These are phyloP conservation scores for Rhizophagus clarus DNA, from an alignment of 192 early-diverging fungal species.

Conservation along the genomic window DNA sequence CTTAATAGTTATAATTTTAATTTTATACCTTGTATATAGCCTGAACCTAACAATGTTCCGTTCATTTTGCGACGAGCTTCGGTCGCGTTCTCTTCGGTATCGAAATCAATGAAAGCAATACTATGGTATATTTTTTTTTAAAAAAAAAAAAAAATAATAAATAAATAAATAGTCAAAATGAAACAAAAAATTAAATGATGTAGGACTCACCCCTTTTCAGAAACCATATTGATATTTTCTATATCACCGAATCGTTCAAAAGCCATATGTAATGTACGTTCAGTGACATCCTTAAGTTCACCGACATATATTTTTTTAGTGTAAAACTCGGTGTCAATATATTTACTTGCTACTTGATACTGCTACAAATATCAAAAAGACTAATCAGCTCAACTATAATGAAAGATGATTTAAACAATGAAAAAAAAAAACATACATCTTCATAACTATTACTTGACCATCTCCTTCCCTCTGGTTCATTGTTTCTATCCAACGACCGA, in stretches of 20 bases:
- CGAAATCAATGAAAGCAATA: slow-evolving; percentile 46
- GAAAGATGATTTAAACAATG: not conserved
- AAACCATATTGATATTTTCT: slow-evolving; percentile 36
- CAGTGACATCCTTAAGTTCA: slow-evolving; percentile 38
- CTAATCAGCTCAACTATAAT: not conserved
- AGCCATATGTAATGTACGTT: slow-evolving; percentile 34
- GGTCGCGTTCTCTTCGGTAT: slow-evolving; percentile 34
- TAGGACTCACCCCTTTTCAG: slow-evolving; percentile 41
- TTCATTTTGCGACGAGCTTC: slow-evolving; percentile 44
- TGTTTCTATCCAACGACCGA: not conserved
- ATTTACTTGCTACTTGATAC: slow-evolving; percentile 38
- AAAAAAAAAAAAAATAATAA: too few species aligned
- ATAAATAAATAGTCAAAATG: too few species aligned
- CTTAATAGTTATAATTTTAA: not conserved
- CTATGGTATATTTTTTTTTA: slow-evolving; percentile 4
- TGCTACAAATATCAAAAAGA: slow-evolving; percentile 33
- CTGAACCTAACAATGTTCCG: slow-evolving; percentile 35
- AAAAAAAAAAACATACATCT: not conserved
- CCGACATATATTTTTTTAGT: slow-evolving; percentile 46
- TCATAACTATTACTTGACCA: not conserved
- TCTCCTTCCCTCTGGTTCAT: not conserved
- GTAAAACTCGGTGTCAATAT: slow-evolving; percentile 48
- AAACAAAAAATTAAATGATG: not conserved
- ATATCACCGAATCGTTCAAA: slow-evolving; percentile 42
- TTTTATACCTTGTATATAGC: slow-evolving; percentile 24